Evolutionary conservation across 306 rosid species (phyloP), one percentile per base, ranked within the genome.

Genomic region (Comarum palustre): DNA sequence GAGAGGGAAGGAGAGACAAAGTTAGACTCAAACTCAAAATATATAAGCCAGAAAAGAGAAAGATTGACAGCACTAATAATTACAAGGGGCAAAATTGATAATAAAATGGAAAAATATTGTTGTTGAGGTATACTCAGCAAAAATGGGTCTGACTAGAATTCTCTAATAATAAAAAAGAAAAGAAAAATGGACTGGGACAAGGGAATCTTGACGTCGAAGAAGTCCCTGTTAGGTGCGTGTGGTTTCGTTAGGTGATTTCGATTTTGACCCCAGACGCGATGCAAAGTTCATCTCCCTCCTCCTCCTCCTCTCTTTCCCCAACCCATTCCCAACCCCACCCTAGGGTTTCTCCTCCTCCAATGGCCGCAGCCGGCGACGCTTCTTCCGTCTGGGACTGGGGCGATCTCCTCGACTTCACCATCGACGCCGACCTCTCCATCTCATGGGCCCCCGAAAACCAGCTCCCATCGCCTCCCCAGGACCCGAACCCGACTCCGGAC

Each of bases 371-470:
- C 39, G 91, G 77, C 34, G 86, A 84, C 42, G 5, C 77, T 24
- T 65, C 89, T 27, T 36, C 75, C 20, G 47, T 83, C 31, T 89
- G 94, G 94, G 94, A 89, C 68, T 79, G 88, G 76, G 82, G 77
- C 6, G 87, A 83, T 77, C 89, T 89, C 54, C 80, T 89, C 13
- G 86, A 85, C 75, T 84, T 89, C 77, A 76, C 85, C 47, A 54
- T 77, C 0, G 87, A 84, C 31, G 84, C 77, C 4, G 81, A 81
- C 27, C 43, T 86, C 25, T 20, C 71, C 3, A 25, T 84, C 42
- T 39, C 83, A 0, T 72, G 80, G 65, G 80, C 62, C 36, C 61
- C 74, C 24, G 65, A 42, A 16, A 39, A 65, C 38, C 16, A 31
- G 4, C 22, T 41, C 73, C 20, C 47, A 45, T 1, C 73, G 1